Evolutionary conservation across 73 alveolate species (phyloP), one percentile per base, ranked within the genome.

Genomic region (Breviolum minutum): DNA sequence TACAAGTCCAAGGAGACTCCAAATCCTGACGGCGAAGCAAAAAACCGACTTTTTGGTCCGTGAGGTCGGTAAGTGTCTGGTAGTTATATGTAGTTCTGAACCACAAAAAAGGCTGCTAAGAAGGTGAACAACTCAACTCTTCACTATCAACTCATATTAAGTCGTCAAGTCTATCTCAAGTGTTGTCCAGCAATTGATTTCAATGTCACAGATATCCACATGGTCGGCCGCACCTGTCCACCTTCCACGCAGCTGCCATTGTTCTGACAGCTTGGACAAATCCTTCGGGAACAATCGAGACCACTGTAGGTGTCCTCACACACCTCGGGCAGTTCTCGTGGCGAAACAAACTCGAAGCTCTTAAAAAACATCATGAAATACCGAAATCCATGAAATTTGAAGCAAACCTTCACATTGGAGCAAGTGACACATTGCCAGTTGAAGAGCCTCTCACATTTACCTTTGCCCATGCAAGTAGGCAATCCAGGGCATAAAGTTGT

Each of bases 261-360:
- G 85, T 88, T 88, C 71, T 54, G 70, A 61, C 95, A 88, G 30
- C 63, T 64, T n/a, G 95, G 95, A 54, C 95, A 88, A 73, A 32
- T 61, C n/a, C 95, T 85, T 7, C 1, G 16, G 27, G 95, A 20
- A 61, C 95, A 88, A 40, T 88, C 85, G n/a, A 7, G 54, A 14
- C 87, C 87, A 32, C 66, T 79, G 66, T 79, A 79, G 63, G 87
- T 79, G 9, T 29, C 87, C 9, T 79, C 66, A 14, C 87, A 79
- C 30, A 79, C 85, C 85, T 76, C 7, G 26, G 26, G 30, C 54
- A 40, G 54, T 40, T 3, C 3, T 40, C 54, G 30, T 66, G 74
- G 74, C 22, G 74, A 66, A 66, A 16, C 26, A 66, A 20, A 66
- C 1, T 8, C 26, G 40, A 71, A 11, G 26, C 30, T 13, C 13